Evolutionary conservation across 257 asterid genomes (phyloP).

Genomic region (Jaltomata sinuosa): DNA sequence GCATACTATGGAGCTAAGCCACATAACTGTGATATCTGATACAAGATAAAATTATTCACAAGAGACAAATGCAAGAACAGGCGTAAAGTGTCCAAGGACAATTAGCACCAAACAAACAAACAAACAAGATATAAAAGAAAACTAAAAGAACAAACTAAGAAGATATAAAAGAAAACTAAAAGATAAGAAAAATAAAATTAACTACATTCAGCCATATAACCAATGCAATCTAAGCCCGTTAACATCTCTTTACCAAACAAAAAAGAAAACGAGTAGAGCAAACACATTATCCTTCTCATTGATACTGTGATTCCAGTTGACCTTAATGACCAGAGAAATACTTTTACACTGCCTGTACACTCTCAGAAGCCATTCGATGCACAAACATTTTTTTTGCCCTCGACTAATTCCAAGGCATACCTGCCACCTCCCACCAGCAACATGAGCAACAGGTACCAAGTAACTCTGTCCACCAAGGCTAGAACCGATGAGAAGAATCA

Average conservation of each 20-base stretch:
- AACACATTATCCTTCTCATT: neutral
- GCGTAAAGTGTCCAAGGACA: neutral
- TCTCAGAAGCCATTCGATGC: neutral
- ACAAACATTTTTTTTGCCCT: no score
- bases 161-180: neutral
- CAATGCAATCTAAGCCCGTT: neutral
- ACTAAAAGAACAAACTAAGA: no score
- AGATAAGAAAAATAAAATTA: neutral
- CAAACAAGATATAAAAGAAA: no score
- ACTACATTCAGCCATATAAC: neutral
- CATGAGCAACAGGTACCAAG: no score
- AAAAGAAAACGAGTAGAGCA: neutral
- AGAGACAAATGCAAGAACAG: neutral
- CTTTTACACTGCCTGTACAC: neutral
- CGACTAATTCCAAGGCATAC: no score
- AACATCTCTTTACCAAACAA: neutral
- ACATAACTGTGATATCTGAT: neutral
- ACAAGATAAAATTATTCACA: neutral
- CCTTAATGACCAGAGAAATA: neutral
- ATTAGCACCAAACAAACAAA: neutral
- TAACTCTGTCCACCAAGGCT: no score
- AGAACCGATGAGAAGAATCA: no score
- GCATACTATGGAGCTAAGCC: neutral
- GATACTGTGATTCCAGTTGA: neutral
- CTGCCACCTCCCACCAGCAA: no score